Evolutionary conservation across 306 rosid genomes (phyloP).

Genomic region (Vigna mungo): DNA sequence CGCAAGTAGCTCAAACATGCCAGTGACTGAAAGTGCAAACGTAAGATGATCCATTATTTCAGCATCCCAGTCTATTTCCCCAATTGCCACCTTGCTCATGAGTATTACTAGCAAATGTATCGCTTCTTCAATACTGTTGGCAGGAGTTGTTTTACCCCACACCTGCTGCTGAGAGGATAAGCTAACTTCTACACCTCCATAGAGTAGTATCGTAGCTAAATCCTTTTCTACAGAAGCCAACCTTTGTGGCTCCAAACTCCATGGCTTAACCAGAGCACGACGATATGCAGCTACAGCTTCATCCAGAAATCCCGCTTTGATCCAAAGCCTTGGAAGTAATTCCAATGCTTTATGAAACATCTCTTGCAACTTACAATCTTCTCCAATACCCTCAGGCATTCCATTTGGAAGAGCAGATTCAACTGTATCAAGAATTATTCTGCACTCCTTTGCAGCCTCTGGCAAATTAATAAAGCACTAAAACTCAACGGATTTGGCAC

Average conservation of each 20-base stretch:
- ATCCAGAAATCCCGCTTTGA: constrained; percentile 72
- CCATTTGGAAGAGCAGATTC: constrained; percentile 80
- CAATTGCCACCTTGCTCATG: constrained; percentile 57
- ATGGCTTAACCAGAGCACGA: constrained; percentile 73
- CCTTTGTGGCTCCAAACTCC: constrained; percentile 72
- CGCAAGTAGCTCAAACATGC: constrained; percentile 70
- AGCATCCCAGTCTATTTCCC: constrained; percentile 75
- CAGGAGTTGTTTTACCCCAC: constrained; percentile 63
- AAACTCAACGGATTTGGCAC: constrained; percentile 25
- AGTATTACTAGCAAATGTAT: constrained; percentile 68
- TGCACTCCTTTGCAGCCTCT: constrained; percentile 88
- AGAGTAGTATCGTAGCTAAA: constrained; percentile 71
- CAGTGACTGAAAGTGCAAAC: constrained; percentile 72
- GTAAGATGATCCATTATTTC: constrained; percentile 81
- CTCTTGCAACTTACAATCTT: constrained; percentile 86
- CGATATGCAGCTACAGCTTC: constrained; percentile 80
- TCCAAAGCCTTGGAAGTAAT: constrained; percentile 78
- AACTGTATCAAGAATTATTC: constrained; percentile 72
- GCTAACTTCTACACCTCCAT: constrained; percentile 78
- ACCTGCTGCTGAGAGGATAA: constrained; percentile 62
- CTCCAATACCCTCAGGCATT: constrained; percentile 64
- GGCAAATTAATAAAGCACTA: constrained; percentile 45
- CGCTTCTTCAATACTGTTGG: constrained; percentile 74
- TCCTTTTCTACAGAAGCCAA: constrained; percentile 69
- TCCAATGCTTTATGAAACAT: constrained; percentile 78